Evolutionary conservation across 2,329 filamentous ascomycete species (phyloP).

Genomic region (Biscogniauxia marginata): DNA sequence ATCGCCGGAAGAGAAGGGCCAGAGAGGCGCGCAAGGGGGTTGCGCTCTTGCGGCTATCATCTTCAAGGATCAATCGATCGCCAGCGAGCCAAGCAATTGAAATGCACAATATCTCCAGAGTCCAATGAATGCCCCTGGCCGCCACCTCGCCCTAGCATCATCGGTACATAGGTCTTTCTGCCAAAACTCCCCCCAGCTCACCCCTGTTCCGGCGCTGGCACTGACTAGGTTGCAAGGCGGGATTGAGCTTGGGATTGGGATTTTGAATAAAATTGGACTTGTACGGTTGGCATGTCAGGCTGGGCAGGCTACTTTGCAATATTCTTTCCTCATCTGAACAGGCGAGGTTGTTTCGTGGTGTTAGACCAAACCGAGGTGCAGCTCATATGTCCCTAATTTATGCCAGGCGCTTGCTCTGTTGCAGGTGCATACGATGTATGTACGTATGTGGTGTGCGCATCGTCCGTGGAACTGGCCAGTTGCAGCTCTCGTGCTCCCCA

Average conservation of each 20-base stretch:
- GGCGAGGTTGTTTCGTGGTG: constrained; percentile 19
- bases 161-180: not conserved
- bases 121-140: not conserved
- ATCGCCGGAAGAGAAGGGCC: constrained; percentile 10
- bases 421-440: too few relatives aligned
- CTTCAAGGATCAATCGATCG: constrained; percentile 17
- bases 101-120: constrained; percentile 15
- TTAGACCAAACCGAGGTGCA: constrained; percentile 8
- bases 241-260: constrained; percentile 1
- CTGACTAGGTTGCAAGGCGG: constrained; percentile 6
- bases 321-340: constrained; percentile 13
- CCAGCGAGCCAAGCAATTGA: constrained; percentile 11
- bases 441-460: constrained; percentile 6
- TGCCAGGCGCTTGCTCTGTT: constrained; percentile 8
- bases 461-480: constrained; percentile 6
- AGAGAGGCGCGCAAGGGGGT: not conserved
- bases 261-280: not conserved
- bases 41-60: constrained; percentile 12
- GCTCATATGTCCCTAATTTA: constrained; percentile 7
- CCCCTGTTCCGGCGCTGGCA: not conserved
- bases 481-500: constrained; percentile 1
- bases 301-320: constrained; percentile 8
- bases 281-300: constrained; percentile 12
- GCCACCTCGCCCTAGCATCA: too few relatives aligned
- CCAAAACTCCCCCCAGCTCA: not conserved